Conservation (phyloP, 208 protist species). For the Trypanosoma cruzi region DNA sequence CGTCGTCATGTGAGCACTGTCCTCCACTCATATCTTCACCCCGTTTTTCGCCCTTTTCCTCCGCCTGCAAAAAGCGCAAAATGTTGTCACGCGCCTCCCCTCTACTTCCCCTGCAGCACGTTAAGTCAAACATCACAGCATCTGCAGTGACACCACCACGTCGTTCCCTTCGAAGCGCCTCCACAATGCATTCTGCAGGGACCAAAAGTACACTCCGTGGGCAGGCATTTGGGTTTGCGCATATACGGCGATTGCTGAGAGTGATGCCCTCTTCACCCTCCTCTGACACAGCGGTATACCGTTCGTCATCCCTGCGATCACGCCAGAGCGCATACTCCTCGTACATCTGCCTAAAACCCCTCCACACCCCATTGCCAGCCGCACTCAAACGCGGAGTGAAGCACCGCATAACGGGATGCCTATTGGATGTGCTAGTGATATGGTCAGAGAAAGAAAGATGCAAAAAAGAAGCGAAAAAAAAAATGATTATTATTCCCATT, state of each 20-base stretch:
- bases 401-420: slow-evolving; percentile 3
- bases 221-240: slow-evolving; percentile 48
- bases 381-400: slow-evolving; percentile 7
- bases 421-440: neutral
- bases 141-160: slow-evolving; percentile 59
- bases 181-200: slow-evolving; percentile 29
- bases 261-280: neutral
- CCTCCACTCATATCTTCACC: slow-evolving; percentile 9
- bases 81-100: slow-evolving; percentile 66
- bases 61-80: slow-evolving; percentile 46
- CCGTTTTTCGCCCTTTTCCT: slow-evolving; percentile 3
- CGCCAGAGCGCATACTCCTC: slow-evolving; percentile 48
- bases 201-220: slow-evolving; percentile 84
- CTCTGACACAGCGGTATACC: slow-evolving; percentile 16
- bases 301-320: slow-evolving; percentile 48
- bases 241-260: slow-evolving; percentile 31
- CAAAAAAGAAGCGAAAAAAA: slow-evolving; percentile 1
- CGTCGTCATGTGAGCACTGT: neutral
- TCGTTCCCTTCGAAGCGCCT: slow-evolving; percentile 41
- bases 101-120: slow-evolving; percentile 58
- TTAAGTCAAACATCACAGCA: slow-evolving; percentile 81
- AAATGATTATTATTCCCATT: neutral
- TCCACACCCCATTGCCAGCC: slow-evolving; percentile 26
- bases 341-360: slow-evolving; percentile 33
- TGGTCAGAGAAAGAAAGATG: slow-evolving; percentile 1